Conservation (phyloP, 805 yeast species). For the Metschnikowia picachoensis region DNA sequence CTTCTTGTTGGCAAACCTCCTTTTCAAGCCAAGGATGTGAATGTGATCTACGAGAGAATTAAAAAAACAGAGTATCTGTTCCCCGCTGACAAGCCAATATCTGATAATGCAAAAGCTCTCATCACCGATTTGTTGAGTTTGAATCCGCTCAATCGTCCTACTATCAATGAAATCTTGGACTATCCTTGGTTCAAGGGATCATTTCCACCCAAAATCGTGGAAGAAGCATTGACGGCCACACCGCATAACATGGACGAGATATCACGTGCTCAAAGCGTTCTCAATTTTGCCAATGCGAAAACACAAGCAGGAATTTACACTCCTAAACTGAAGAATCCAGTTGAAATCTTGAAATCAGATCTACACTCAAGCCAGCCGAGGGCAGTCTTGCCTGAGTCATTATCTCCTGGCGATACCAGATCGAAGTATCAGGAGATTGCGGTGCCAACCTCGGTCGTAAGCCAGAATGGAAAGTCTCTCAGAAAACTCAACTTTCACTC, state of each 20-base stretch:
- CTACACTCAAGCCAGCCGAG: slow-evolving; percentile 64
- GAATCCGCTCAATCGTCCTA: slow-evolving; percentile 79
- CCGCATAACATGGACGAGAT: slow-evolving; percentile 57
- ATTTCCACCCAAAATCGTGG: slow-evolving; percentile 70
- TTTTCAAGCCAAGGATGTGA: slow-evolving; percentile 93
- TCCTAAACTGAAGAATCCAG: slow-evolving; percentile 55
- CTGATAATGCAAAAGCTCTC: slow-evolving; percentile 68
- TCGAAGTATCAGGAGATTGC: slow-evolving; percentile 77
- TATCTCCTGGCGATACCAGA: slow-evolving; percentile 90
- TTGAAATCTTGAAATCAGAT: slow-evolving; percentile 65
- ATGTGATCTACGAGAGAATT: slow-evolving; percentile 87
- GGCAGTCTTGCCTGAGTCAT: slow-evolving; percentile 76
- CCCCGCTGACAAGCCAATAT: slow-evolving; percentile 66
- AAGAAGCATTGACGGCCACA: slow-evolving; percentile 55
- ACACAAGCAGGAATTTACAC: slow-evolving; percentile 59
- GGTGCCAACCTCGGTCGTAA: slow-evolving; percentile 26
- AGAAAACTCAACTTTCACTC: slow-evolving; percentile 39
- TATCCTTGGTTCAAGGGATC: slow-evolving; percentile 86
- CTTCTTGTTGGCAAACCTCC: slow-evolving; percentile 94
- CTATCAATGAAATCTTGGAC: slow-evolving; percentile 70
- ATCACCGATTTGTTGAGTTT: slow-evolving; percentile 70
- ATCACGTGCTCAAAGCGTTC: slow-evolving; percentile 56
- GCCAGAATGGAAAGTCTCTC: slow-evolving; percentile 24
- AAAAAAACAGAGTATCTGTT: slow-evolving; percentile 75
- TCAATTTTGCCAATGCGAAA: slow-evolving; percentile 65